A percentile compares a stretch with the other conserved stretches of the same genome.
Conservation (phyloP, 2,329 filamentous ascomycete species). For the Fusarium chlamydosporum region DNA sequence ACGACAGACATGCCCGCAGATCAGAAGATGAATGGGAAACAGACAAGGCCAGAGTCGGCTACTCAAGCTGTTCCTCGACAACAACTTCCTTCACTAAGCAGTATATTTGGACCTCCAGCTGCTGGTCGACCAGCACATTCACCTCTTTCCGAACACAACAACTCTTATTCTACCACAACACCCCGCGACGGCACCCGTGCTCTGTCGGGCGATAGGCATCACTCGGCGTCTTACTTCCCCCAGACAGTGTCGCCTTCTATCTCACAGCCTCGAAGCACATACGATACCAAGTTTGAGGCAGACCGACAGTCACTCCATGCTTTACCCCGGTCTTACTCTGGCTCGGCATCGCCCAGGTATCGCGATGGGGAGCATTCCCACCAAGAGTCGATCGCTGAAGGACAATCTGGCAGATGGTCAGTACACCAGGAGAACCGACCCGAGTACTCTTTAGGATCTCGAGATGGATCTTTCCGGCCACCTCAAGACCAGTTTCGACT, state of each 20-base stretch:
- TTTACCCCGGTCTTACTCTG: constrained; percentile 56
- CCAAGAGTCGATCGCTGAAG: constrained; percentile 56
- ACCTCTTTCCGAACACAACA: constrained; percentile 62
- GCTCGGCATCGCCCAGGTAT: constrained; percentile 62
- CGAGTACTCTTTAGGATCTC: constrained; percentile 64
- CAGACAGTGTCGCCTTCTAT: constrained; percentile 55
- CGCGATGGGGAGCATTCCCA: constrained; percentile 57
- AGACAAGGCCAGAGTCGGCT: constrained; percentile 55
- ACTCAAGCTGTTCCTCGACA: constrained; percentile 56
- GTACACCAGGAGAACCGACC: constrained; percentile 59
- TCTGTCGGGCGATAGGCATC: constrained; percentile 58
- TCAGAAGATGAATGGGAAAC: constrained; percentile 57
- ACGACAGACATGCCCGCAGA: constrained; percentile 60
- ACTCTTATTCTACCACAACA: constrained; percentile 60
- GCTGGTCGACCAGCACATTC: constrained; percentile 62
- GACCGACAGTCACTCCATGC: constrained; percentile 56
- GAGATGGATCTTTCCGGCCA: constrained; percentile 56
- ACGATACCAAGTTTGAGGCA: constrained; percentile 62
- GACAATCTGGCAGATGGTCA: constrained; percentile 57
- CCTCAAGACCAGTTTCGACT: constrained; percentile 55
- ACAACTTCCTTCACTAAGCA: constrained; percentile 70
- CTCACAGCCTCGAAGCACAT: constrained; percentile 62
- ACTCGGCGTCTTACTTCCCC: constrained; percentile 65
- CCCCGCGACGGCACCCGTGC: constrained; percentile 63
- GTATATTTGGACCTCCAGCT: constrained; percentile 67